Conservation (phyloP, 176 grass and related monocot species). For the Hordeum marinum region DNA sequence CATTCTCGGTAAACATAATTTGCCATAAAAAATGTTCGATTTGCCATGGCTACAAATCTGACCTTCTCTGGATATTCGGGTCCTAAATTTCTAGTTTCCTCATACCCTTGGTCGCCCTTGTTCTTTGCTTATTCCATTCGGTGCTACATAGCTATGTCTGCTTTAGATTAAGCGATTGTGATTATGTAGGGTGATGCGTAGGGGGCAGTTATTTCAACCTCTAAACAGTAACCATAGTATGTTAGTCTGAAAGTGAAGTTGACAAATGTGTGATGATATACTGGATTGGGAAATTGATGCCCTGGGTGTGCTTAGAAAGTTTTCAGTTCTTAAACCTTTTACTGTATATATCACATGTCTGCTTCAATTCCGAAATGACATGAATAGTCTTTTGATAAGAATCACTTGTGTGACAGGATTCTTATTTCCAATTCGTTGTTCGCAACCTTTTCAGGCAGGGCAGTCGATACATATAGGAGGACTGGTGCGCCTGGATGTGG, state of each 20-base stretch:
- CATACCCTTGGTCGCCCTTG: no score
- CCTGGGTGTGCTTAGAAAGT: not conserved
- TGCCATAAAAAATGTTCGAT: no score
- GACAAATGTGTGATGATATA: not conserved
- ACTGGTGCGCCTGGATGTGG: slow-evolving; percentile 56
- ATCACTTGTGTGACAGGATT: not conserved
- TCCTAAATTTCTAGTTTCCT: not conserved
- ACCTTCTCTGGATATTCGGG: no score
- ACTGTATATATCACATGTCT: not conserved
- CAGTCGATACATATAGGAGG: slow-evolving; percentile 88
- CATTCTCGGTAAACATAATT: no score
- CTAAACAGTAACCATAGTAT: not conserved
- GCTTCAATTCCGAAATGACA: not conserved
- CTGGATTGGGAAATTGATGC: not conserved
- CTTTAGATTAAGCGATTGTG: not conserved
- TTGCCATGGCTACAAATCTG: no score
- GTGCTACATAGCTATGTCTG: not conserved
- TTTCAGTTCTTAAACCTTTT: not conserved
- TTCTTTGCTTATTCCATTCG: not conserved
- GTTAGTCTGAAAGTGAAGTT: not conserved
- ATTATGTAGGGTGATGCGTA: not conserved
- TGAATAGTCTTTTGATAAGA: not conserved
- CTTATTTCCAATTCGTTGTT: slow-evolving; percentile 3
- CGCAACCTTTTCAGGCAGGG: slow-evolving; percentile 32
- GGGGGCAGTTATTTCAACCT: not conserved